phyloP scores from a whole-genome alignment of 768 basidiomycete genomes.

The Lyophyllum shimeji region DNA sequence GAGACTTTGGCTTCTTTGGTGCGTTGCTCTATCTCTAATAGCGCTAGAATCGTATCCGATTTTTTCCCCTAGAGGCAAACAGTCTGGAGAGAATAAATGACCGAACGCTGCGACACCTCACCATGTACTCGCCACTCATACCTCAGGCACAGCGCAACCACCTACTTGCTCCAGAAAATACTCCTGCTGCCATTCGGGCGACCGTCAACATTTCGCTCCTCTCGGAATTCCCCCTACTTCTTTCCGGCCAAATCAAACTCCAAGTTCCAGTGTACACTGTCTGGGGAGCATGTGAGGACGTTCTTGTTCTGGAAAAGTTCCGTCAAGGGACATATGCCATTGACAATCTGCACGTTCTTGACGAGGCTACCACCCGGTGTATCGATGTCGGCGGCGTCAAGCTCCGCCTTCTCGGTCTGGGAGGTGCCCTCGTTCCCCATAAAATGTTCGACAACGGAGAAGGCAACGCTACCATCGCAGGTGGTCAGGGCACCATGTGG shows the following conservation, averaged over 20 bases:
- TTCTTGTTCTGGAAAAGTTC: conserved; percentile 90
- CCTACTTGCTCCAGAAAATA: conserved; percentile 72
- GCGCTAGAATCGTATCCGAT: neutral
- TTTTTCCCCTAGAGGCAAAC: conserved; percentile 52
- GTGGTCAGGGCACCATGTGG: conserved; percentile 99
- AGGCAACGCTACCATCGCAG: conserved; percentile 94
- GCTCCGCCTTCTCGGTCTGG: conserved; percentile 91
- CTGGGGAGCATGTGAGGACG: conserved; percentile 97
- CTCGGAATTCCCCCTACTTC: conserved; percentile 91
- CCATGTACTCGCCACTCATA: conserved; percentile 95
- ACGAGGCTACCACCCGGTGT: conserved; percentile 93
- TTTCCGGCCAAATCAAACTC: conserved; percentile 88
- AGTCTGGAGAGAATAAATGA: conserved; percentile 92
- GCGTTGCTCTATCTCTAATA: conserved; percentile 20
- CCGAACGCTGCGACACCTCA: conserved; percentile 92
- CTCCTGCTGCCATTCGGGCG: conserved; percentile 65
- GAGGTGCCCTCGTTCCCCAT: conserved; percentile 92
- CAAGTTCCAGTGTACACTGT: conserved; percentile 94
- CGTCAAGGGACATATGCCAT: conserved; percentile 79
- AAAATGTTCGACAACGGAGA: conserved; percentile 96
- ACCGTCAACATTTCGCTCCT: conserved; percentile 77
- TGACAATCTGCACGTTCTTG: conserved; percentile 88
- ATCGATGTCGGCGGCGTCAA: conserved; percentile 93
- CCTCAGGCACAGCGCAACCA: conserved; percentile 77
- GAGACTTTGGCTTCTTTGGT: conserved; percentile 99